phyloP scores from a whole-genome alignment of 768 basidiomycete species.

The Tylopilus balloui region DNA sequence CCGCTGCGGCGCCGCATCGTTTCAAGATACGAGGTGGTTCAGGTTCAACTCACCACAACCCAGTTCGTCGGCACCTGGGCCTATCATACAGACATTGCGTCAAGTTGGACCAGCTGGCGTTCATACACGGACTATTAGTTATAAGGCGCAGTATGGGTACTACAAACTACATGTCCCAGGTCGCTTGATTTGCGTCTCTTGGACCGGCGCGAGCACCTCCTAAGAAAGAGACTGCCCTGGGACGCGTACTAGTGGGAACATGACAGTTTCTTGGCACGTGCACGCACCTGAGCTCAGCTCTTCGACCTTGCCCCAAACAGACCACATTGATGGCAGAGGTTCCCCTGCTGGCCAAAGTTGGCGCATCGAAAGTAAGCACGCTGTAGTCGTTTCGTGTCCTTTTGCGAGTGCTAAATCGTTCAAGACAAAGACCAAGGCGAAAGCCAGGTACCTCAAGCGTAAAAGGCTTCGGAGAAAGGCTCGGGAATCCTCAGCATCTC shows the following conservation, averaged over 20 bases:
- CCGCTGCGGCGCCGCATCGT: no score
- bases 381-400: background rate
- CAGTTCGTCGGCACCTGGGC: background rate
- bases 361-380: constrained; percentile 20
- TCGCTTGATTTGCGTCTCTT: no score
- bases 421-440: constrained; percentile 65
- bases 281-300: background rate
- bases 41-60: background rate
- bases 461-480: constrained; percentile 66
- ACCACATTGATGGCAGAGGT: constrained; percentile 10
- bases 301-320: background rate
- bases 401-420: background rate
- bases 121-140: background rate
- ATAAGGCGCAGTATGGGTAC: background rate
- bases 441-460: constrained; percentile 65
- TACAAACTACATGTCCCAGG: no score
- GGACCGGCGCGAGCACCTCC: background rate
- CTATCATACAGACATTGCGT: background rate
- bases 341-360: constrained; percentile 1
- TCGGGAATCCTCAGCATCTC: constrained; percentile 32
- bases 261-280: background rate
- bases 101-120: no score
- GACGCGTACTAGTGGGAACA: no score
- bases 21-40: background rate
- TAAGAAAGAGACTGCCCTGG: no score